These are phyloP conservation scores for Chytriomyces confervae DNA, from an alignment of 192 early-diverging fungal species.

Conservation along the genomic window DNA sequence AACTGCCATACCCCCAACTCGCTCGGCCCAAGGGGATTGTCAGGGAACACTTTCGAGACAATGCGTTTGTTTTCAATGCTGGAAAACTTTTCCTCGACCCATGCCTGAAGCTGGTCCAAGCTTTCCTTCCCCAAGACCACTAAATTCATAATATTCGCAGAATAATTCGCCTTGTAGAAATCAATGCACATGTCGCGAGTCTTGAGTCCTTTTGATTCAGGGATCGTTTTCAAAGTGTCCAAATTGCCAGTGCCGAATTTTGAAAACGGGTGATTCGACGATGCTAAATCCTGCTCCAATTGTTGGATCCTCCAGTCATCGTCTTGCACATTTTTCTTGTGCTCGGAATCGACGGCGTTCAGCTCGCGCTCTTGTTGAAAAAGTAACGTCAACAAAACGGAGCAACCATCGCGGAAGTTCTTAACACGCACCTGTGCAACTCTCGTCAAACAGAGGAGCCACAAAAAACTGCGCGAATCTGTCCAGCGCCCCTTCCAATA, in stretches of 20 bases:
- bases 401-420: constrained; percentile 41
- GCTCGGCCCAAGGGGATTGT: constrained; percentile 73
- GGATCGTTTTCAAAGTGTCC: constrained; percentile 79
- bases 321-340: constrained; percentile 90
- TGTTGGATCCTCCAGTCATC: constrained; percentile 89
- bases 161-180: constrained; percentile 89
- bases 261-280: constrained; percentile 79
- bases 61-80: constrained; percentile 76
- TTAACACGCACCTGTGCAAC: constrained; percentile 84
- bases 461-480: constrained; percentile 88
- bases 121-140: constrained; percentile 80
- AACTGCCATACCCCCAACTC: constrained; percentile 65
- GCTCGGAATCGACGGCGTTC: constrained; percentile 58
- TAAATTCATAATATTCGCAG: constrained; percentile 95
- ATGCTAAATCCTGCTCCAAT: constrained; percentile 78
- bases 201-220: constrained; percentile 71
- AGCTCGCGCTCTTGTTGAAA: not conserved
- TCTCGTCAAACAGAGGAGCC: constrained; percentile 84
- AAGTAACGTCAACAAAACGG: no score
- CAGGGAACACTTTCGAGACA: constrained; percentile 66
- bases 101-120: constrained; percentile 78
- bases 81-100: constrained; percentile 83
- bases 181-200: constrained; percentile 82
- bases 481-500: constrained; percentile 68
- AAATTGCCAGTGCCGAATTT: constrained; percentile 92